Percentiles rank a stretch among this genome's conserved stretches.
Conservation (phyloP, 176 grass and related monocot genomes). For the Bothriochloa decipiens region DNA sequence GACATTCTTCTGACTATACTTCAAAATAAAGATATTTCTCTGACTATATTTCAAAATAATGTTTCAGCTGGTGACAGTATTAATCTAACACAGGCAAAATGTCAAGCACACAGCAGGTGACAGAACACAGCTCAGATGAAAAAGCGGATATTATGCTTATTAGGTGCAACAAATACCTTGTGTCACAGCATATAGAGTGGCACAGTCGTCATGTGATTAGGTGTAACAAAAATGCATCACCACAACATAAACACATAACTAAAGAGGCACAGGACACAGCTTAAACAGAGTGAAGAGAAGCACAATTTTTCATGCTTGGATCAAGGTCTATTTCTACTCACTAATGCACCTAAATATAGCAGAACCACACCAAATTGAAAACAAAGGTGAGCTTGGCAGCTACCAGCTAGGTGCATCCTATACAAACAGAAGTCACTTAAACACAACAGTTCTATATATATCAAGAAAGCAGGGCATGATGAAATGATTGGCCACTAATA, state of each 20-base stretch:
- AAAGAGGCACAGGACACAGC: not conserved
- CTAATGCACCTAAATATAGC: not conserved
- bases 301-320: not conserved
- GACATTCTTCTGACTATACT: not conserved
- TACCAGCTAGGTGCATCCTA: not conserved
- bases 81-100: not conserved
- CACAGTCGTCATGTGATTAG: not conserved
- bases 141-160: not conserved
- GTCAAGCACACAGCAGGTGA: not conserved
- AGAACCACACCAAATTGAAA: not conserved
- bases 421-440: not conserved
- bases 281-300: not conserved
- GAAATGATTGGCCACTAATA: not conserved
- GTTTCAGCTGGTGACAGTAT: not conserved
- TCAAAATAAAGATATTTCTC: not conserved
- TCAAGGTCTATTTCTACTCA: not conserved
- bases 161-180: not conserved
- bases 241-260: not conserved
- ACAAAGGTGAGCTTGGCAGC: not conserved
- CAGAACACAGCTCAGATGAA: not conserved
- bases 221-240: not conserved
- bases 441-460: not conserved
- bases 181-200: not conserved
- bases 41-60: not conserved
- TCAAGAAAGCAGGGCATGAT: constrained; percentile 4